These are phyloP conservation scores for Jamesozyma jinghongensis DNA, from an alignment of 805 yeast genomes.

Conservation along the genomic window DNA sequence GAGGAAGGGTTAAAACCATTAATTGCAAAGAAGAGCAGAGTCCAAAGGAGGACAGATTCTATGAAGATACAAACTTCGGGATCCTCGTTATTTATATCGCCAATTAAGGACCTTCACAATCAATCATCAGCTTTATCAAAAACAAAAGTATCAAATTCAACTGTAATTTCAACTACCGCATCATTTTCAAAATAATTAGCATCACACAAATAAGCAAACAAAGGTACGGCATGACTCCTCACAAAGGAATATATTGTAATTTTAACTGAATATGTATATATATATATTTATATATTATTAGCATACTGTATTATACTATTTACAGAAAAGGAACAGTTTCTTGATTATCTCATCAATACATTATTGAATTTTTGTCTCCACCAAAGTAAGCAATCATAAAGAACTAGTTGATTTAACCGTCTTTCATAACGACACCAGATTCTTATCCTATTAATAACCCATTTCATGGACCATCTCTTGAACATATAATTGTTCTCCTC, in stretches of 20 bases:
- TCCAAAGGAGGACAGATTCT: no score
- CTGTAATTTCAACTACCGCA: slow-evolving; percentile 2
- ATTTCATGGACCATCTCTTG: slow-evolving; percentile 19
- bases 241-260: no score
- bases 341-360: neutral
- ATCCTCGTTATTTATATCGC: no score
- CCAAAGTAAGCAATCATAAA: slow-evolving; percentile 27
- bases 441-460: slow-evolving; percentile 18
- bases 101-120: no score
- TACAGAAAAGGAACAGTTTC: neutral
- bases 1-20: neutral
- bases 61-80: no score
- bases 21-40: no score
- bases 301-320: no score
- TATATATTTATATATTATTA: no score
- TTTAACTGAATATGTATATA: no score
- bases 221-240: no score
- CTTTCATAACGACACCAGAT: slow-evolving; percentile 25
- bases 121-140: no score
- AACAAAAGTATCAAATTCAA: slow-evolving; percentile 1
- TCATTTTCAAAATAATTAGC: neutral
- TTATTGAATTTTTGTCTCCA: slow-evolving; percentile 6
- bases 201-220: no score
- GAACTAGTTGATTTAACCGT: slow-evolving; percentile 20
- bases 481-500: slow-evolving; percentile 29